phyloP scores from a whole-genome alignment of 805 yeast genomes.

The Ogataea philodendri region DNA sequence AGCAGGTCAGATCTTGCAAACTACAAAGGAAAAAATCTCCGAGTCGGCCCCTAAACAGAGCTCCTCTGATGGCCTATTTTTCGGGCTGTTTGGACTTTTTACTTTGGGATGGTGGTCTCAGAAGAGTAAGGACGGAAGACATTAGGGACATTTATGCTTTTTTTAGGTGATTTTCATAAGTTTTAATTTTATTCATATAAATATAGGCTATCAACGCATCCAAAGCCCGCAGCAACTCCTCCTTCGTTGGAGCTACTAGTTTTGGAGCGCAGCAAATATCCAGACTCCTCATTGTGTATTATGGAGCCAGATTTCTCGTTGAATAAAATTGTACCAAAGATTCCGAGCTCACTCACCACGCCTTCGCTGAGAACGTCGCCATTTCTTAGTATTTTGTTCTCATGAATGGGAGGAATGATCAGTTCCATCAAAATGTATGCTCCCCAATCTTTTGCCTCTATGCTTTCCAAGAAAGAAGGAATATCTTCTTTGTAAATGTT shows the following conservation, averaged over 20 bases:
- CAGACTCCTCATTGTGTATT: conserved; percentile 64
- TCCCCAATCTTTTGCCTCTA: conserved; percentile 75
- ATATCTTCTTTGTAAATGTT: conserved; percentile 86
- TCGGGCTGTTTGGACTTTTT: conserved; percentile 27
- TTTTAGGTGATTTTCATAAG: conserved; percentile 3
- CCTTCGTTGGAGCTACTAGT: conserved; percentile 89
- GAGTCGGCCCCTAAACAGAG: conserved; percentile 5
- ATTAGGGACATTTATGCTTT: conserved; percentile 5
- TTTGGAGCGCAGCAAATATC: conserved; percentile 87
- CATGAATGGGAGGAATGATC: conserved; percentile 69
- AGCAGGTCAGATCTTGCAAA: conserved; percentile 22
- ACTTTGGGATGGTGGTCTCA: conserved; percentile 37
- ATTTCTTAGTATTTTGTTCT: conserved; percentile 70
- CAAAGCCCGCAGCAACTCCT: conserved; percentile 99
- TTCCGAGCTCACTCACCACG: conserved; percentile 86
- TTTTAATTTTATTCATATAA: conserved; percentile 37
- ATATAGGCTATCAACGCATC: conserved; percentile 86
- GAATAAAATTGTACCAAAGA: conserved; percentile 81
- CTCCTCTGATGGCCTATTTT: conserved; percentile 23
- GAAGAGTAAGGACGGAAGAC: conserved; percentile 23
- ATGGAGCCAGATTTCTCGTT: conserved; percentile 59
- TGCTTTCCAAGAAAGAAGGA: conserved; percentile 60
- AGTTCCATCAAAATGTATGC: conserved; percentile 94
- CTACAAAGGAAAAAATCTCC: conserved; percentile 3
- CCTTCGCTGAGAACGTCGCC: conserved; percentile 64